These are phyloP conservation scores for Botrytis fabae DNA, from an alignment of 2,329 filamentous ascomycete genomes.

Conservation along the genomic window DNA sequence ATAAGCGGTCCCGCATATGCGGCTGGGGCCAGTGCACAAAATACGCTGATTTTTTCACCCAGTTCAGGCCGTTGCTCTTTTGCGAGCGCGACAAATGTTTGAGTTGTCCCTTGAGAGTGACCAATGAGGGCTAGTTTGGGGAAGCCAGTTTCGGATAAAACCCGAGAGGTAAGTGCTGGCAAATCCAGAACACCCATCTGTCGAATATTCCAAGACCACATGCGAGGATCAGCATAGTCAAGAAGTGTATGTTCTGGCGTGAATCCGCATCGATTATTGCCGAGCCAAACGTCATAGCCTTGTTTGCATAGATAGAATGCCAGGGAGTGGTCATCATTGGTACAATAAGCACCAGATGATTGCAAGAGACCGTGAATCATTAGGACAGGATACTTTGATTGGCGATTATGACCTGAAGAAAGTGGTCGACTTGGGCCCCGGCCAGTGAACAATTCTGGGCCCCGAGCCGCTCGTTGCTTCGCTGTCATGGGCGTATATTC, in stretches of 20 bases:
- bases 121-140: conserved; percentile 78
- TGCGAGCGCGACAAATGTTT: conserved; percentile 83
- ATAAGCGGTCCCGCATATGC: conserved; percentile 87
- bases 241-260: conserved; percentile 73
- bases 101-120: conserved; percentile 88
- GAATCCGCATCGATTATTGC: conserved; percentile 90
- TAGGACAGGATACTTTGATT: conserved; percentile 73
- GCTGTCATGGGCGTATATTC: conserved; percentile 60
- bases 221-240: conserved; percentile 73
- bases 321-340: conserved; percentile 84
- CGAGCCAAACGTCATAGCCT: conserved; percentile 93
- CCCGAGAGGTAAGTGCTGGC: conserved; percentile 74
- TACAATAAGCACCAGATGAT: conserved; percentile 83
- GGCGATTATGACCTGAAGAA: conserved; percentile 37
- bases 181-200: conserved; percentile 93
- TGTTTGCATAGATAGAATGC: conserved; percentile 91
- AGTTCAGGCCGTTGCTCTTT: conserved; percentile 88
- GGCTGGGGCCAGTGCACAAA: conserved; percentile 87
- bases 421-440: conserved; percentile 42
- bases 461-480: conserved; percentile 53
- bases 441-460: conserved; percentile 62
- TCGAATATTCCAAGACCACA: conserved; percentile 96
- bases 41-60: conserved; percentile 79
- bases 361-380: conserved; percentile 88
- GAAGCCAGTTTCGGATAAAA: conserved; percentile 80